Evolutionary conservation across 2,329 filamentous ascomycete genomes (phyloP).

Genomic region (Ramularia collo-cygni): DNA sequence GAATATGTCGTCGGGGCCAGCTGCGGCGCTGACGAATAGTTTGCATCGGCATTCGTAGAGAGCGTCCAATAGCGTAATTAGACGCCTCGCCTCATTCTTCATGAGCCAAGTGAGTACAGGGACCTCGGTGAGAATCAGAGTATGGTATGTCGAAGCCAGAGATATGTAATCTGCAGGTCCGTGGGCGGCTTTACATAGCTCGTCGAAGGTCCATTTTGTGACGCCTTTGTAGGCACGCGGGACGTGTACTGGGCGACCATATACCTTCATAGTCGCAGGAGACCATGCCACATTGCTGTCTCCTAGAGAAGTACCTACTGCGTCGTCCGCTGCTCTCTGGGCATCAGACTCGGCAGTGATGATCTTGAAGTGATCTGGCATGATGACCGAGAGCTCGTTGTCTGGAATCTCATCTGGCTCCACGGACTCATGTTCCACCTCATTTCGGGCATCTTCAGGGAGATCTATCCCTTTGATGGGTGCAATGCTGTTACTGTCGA

Average conservation of each 20-base stretch:
- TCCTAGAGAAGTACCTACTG: not conserved
- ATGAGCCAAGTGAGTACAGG: conserved; percentile 60
- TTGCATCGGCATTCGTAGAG: conserved; percentile 77
- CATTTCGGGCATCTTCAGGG: conserved; percentile 17
- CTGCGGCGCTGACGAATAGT: conserved; percentile 60
- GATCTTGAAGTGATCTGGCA: conserved; percentile 17
- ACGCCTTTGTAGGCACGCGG: conserved; percentile 52
- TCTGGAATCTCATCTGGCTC: conserved; percentile 3
- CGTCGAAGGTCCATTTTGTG: conserved; percentile 59
- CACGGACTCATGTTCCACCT: conserved; percentile 1
- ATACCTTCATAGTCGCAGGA: conserved; percentile 45
- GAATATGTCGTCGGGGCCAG: conserved; percentile 66
- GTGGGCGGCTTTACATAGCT: conserved; percentile 58
- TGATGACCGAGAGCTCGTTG: not conserved
- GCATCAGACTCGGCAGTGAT: conserved; percentile 2
- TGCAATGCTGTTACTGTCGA: conserved; percentile 39
- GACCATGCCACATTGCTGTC: conserved; percentile 33
- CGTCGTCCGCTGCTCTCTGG: not conserved
- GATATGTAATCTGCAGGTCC: conserved; percentile 80
- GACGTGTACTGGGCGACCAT: conserved; percentile 57
- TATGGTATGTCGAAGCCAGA: conserved; percentile 72
- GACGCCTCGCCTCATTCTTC: conserved; percentile 73
- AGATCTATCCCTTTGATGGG: conserved; percentile 14
- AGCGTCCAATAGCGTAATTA: conserved; percentile 68
- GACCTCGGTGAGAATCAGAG: conserved; percentile 64